Evolutionary conservation across 2,329 filamentous ascomycete genomes (phyloP).

Genomic region (Alternaria sp.): DNA sequence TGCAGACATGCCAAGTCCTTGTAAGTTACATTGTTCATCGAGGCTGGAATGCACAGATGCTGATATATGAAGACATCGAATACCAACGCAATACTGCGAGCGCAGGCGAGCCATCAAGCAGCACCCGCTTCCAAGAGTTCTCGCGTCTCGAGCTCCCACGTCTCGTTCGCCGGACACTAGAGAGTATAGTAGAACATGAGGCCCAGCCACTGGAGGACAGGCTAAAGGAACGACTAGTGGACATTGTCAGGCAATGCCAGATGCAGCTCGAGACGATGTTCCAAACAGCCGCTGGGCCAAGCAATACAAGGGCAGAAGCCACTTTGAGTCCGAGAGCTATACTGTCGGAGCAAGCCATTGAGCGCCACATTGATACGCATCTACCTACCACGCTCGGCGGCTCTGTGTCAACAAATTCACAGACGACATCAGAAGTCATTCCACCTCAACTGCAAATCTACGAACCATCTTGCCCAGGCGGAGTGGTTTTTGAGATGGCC

Average conservation of each 20-base stretch:
- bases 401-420: neutral
- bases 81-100: neutral
- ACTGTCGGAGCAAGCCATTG: neutral
- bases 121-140: conserved; percentile 34
- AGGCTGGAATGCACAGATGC: neutral
- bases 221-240: conserved; percentile 35
- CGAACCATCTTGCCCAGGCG: neutral
- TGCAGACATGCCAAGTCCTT: conserved; percentile 33
- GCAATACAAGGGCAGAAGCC: neutral
- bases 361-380: neutral
- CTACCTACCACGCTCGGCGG: neutral
- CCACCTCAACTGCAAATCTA: neutral
- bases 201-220: conserved; percentile 36
- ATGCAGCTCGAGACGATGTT: conserved; percentile 30
- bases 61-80: neutral
- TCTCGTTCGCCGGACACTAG: conserved; percentile 35
- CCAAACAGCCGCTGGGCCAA: conserved; percentile 7
- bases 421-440: accelerated
- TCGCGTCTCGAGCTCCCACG: conserved; percentile 35
- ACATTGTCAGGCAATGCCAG: conserved; percentile 36
- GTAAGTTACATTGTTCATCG: conserved; percentile 10
- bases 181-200: conserved; percentile 36
- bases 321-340: neutral
- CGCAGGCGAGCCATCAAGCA: conserved; percentile 22
- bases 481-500: neutral